phyloP scores from a whole-genome alignment of 768 basidiomycete genomes.

The Cyclocybe aegerita region DNA sequence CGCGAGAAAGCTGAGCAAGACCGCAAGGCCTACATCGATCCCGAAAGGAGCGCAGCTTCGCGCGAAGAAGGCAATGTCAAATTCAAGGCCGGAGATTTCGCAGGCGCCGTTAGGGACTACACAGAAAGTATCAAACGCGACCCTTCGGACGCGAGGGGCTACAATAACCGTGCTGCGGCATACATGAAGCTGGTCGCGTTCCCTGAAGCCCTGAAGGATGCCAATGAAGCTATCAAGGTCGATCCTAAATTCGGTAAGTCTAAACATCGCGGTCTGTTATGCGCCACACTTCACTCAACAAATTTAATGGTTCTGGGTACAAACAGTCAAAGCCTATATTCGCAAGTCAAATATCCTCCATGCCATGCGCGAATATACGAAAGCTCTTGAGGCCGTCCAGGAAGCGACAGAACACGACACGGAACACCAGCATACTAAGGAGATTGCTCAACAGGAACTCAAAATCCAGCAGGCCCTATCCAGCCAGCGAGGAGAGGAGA shows the following conservation, averaged over 20 bases:
- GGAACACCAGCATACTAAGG: slow-evolving; percentile 78
- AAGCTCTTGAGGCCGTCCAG: slow-evolving; percentile 83
- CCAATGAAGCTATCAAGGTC: slow-evolving; percentile 87
- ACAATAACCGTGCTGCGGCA: slow-evolving; percentile 98
- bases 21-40: slow-evolving; percentile 83
- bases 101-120: slow-evolving; percentile 87
- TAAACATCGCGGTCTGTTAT: background rate
- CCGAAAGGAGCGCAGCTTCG: slow-evolving; percentile 75
- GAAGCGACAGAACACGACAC: slow-evolving; percentile 74
- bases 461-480: slow-evolving; percentile 83
- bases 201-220: slow-evolving; percentile 96
- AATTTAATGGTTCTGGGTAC: background rate
- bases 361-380: slow-evolving; percentile 89
- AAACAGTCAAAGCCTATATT: slow-evolving; percentile 88
- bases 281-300: background rate
- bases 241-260: slow-evolving; percentile 80
- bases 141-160: slow-evolving; percentile 85
- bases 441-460: slow-evolving; percentile 77
- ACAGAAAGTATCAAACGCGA: slow-evolving; percentile 96
- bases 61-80: slow-evolving; percentile 90
- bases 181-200: slow-evolving; percentile 94
- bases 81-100: slow-evolving; percentile 94
- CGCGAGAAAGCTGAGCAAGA: slow-evolving; percentile 76
- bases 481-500: slow-evolving; percentile 77
- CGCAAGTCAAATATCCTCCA: slow-evolving; percentile 86